Evolutionary conservation across 176 grass and related monocot genomes (phyloP).

Genomic region (Urochloa ruziziensis): DNA sequence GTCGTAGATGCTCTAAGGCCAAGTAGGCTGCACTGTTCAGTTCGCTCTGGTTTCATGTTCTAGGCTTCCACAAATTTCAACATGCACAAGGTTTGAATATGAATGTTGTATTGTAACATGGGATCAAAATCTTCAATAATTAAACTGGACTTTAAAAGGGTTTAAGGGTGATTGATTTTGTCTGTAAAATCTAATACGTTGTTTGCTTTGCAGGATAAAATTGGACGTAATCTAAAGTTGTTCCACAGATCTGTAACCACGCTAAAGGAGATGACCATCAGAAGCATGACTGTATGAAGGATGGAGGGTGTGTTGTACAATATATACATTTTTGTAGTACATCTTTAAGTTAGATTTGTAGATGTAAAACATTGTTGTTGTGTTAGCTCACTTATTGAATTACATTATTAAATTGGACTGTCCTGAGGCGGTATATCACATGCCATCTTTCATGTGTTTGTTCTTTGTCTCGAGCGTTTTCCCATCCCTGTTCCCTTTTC

Average conservation of each 20-base stretch:
- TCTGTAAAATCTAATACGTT: background rate
- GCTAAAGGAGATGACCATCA: slow-evolving; percentile 79
- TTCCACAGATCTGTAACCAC: slow-evolving; percentile 76
- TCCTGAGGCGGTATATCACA: background rate
- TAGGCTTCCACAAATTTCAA: background rate
- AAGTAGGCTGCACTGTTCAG: background rate
- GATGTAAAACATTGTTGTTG: slow-evolving; percentile 31
- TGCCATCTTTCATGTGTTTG: background rate
- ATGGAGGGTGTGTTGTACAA: slow-evolving; percentile 9
- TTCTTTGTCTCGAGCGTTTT: no score
- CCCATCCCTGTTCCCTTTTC: no score
- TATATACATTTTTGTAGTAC: slow-evolving; percentile 21
- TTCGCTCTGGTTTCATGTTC: background rate
- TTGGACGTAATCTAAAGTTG: slow-evolving; percentile 72
- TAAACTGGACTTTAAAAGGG: background rate
- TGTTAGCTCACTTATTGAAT: background rate
- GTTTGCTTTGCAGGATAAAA: slow-evolving; percentile 69
- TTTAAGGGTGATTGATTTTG: background rate
- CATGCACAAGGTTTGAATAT: background rate
- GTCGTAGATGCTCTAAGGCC: background rate
- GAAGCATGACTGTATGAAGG: slow-evolving; percentile 60
- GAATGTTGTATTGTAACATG: background rate
- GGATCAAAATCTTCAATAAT: background rate
- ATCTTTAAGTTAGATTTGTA: slow-evolving; percentile 1
- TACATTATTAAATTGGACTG: background rate